phyloP scores from a whole-genome alignment of 139 green algal species.

The Volvox africanus region DNA sequence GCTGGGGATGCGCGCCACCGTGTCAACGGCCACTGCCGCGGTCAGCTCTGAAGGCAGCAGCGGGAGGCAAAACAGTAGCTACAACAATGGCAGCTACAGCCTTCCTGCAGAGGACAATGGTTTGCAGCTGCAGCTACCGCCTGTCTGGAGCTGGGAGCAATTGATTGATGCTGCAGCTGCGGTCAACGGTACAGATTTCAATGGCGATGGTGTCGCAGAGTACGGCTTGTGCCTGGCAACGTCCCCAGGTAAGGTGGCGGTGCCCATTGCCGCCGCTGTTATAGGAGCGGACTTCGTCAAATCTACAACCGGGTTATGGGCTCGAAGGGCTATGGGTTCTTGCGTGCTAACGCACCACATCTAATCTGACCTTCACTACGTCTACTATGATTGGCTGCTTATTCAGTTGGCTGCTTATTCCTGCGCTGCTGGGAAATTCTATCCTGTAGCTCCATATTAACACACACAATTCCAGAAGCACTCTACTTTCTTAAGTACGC shows the following conservation, averaged over 20 bases:
- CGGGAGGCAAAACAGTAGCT: background rate
- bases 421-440: too few relatives aligned
- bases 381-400: too few relatives aligned
- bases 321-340: too few relatives aligned
- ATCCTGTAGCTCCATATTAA: too few relatives aligned
- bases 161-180: conserved; percentile 35
- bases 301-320: too few relatives aligned
- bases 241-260: background rate
- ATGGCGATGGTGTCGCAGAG: conserved; percentile 20
- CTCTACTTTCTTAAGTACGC: too few relatives aligned
- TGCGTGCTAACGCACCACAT: too few relatives aligned
- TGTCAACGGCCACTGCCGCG: background rate
- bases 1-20: background rate
- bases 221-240: conserved; percentile 35
- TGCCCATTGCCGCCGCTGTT: too few relatives aligned
- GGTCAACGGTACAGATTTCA: conserved; percentile 38
- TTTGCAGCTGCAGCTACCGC: background rate
- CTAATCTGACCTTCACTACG: too few relatives aligned
- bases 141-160: conserved; percentile 34
- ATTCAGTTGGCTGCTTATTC: too few relatives aligned
- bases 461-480: too few relatives aligned
- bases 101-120: background rate
- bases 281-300: too few relatives aligned
- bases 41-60: background rate
- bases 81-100: background rate